Conservation (phyloP, 2,329 filamentous ascomycete genomes). For the Fusarium irregulare region DNA sequence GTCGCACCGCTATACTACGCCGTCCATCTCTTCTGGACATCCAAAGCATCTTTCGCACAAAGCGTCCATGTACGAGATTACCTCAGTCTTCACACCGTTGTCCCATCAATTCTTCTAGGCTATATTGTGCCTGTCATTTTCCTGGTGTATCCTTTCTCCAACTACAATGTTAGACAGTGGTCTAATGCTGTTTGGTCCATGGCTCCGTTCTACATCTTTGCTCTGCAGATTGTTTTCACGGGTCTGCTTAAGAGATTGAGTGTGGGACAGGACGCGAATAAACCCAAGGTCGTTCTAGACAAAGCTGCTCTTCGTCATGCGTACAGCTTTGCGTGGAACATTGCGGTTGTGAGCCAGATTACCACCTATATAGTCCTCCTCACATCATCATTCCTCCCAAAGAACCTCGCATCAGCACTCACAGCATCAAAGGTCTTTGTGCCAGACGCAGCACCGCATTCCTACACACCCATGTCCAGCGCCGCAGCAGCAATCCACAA, state of each 20-base stretch:
- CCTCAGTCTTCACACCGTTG: conserved; percentile 27
- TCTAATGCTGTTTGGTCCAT: conserved; percentile 38
- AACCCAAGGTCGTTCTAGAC: conserved; percentile 27
- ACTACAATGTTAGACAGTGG: conserved; percentile 38
- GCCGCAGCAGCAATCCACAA: conserved; percentile 34
- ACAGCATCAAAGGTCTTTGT: conserved; percentile 33
- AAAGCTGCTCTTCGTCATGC: conserved; percentile 37
- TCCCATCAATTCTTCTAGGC: conserved; percentile 39
- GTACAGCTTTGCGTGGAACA: conserved; percentile 44
- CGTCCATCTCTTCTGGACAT: conserved; percentile 37
- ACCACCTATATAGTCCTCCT: conserved; percentile 31
- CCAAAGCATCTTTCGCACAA: conserved; percentile 7
- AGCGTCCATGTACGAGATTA: conserved; percentile 37
- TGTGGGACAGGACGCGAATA: conserved; percentile 37
- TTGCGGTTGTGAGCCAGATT: conserved; percentile 42
- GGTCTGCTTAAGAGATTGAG: conserved; percentile 35
- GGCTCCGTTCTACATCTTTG: conserved; percentile 38
- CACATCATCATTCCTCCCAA: conserved; percentile 33
- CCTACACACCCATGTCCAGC: conserved; percentile 27
- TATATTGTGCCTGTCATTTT: conserved; percentile 37
- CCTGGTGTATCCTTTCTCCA: conserved; percentile 36
- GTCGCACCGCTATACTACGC: conserved; percentile 39
- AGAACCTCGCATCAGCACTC: conserved; percentile 23
- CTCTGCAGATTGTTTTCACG: conserved; percentile 30
- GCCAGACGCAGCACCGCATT: conserved; percentile 34